Conservation (phyloP, 2,329 filamentous ascomycete species). For the Botryotinia globosa region DNA sequence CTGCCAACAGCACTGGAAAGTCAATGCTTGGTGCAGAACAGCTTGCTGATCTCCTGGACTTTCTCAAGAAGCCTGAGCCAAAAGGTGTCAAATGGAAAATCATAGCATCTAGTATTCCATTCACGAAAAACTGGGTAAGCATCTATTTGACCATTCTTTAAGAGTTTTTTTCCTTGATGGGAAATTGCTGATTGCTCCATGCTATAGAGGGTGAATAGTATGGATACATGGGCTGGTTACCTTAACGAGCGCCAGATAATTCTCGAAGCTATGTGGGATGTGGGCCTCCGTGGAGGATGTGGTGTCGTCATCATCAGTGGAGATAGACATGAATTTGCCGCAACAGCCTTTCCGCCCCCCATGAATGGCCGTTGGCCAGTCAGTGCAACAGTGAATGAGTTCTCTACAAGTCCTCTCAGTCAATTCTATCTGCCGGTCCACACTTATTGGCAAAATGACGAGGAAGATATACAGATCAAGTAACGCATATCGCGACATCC, state of each 20-base stretch:
- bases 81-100: constrained; percentile 89
- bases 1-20: constrained; percentile 63
- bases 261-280: constrained; percentile 90
- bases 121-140: constrained; percentile 88
- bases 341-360: constrained; percentile 72
- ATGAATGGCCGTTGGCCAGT: constrained; percentile 60
- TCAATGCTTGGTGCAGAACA: constrained; percentile 85
- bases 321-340: constrained; percentile 95
- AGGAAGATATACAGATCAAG: constrained; percentile 80
- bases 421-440: constrained; percentile 89
- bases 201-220: constrained; percentile 64
- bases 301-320: constrained; percentile 84
- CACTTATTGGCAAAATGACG: constrained; percentile 78
- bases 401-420: constrained; percentile 84
- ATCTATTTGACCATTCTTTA: neutral
- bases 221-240: constrained; percentile 95
- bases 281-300: constrained; percentile 64
- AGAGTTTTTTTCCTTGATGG: neutral
- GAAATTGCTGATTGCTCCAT: neutral
- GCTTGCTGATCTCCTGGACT: constrained; percentile 73
- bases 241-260: constrained; percentile 73
- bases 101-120: constrained; percentile 83
- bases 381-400: constrained; percentile 74
- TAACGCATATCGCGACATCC: constrained; percentile 46
- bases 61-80: constrained; percentile 69